Evolutionary conservation across 257 asterid genomes (phyloP).

Genomic region (Plectranthus barbatus): DNA sequence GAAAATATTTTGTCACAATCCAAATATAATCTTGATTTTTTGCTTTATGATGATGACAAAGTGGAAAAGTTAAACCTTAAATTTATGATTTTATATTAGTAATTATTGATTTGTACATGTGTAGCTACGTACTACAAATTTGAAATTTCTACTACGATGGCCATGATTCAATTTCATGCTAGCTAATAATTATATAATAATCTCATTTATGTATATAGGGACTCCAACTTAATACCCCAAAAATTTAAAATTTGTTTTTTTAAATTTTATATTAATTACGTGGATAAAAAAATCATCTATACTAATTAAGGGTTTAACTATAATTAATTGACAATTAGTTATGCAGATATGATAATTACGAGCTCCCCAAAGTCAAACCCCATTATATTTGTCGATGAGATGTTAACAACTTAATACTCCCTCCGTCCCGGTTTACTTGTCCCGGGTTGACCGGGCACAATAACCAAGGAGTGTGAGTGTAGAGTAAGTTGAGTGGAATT

Average conservation of each 20-base stretch:
- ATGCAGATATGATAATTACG: not conserved
- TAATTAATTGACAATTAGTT: not conserved
- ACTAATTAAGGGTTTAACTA: not conserved
- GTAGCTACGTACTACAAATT: slow-evolving; percentile 6
- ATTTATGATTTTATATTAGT: not conserved
- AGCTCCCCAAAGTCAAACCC: not conserved
- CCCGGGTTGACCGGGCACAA: too few species aligned
- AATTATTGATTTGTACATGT: slow-evolving; percentile 12
- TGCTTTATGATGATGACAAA: slow-evolving; percentile 1
- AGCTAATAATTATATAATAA: too few species aligned
- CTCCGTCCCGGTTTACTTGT: too few species aligned
- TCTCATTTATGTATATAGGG: too few species aligned
- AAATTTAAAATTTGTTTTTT: too few species aligned
- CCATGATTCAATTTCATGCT: too few species aligned
- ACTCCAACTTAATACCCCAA: too few species aligned
- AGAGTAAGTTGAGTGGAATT: too few species aligned
- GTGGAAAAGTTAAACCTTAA: not conserved
- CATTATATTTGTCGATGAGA: not conserved
- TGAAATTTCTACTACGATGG: not conserved
- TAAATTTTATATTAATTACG: too few species aligned
- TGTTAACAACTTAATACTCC: not conserved
- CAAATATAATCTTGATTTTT: not conserved
- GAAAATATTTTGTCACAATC: slow-evolving; percentile 3
- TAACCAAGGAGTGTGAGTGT: too few species aligned
- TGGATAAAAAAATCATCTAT: too few species aligned